These are phyloP conservation scores for Pseudohyphozyma bogoriensis DNA, from an alignment of 768 basidiomycete species.

Conservation along the genomic window DNA sequence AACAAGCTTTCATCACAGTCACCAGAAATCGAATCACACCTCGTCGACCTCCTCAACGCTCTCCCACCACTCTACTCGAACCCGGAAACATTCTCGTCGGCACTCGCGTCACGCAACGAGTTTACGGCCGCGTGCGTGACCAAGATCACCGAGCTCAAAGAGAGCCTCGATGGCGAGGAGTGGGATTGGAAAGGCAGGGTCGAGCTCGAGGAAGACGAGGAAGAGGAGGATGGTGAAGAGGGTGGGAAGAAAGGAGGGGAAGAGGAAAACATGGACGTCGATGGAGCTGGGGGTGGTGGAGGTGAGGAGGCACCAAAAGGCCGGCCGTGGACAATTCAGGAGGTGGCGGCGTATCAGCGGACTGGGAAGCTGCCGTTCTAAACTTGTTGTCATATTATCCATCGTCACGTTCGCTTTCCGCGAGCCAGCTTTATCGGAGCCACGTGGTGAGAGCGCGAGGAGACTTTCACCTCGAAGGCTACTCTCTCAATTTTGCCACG, in stretches of 20 bases:
- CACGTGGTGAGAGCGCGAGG: too few species aligned
- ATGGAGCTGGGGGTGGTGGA: too few species aligned
- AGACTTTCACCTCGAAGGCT: too few species aligned
- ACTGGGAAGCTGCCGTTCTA: slow-evolving; percentile 16
- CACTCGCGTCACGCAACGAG: background rate
- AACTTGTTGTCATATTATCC: too few species aligned
- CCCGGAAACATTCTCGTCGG: background rate
- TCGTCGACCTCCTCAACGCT: background rate
- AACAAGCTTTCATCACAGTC: slow-evolving; percentile 1
- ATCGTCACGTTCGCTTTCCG: too few species aligned
- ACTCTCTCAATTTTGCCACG: too few species aligned
- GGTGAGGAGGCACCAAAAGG: background rate
- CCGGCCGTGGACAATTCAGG: slow-evolving; percentile 15
- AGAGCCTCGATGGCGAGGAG: slow-evolving; percentile 9
- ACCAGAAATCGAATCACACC: slow-evolving; percentile 16
- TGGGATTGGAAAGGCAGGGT: slow-evolving; percentile 28
- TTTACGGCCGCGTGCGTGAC: slow-evolving; percentile 8
- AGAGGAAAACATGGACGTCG: too few species aligned
- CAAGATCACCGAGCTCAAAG: slow-evolving; percentile 2
- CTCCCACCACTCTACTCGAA: slow-evolving; percentile 7
- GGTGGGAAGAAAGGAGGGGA: background rate
- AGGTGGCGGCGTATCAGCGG: slow-evolving; percentile 11
- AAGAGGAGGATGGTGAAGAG: slow-evolving; percentile 4
- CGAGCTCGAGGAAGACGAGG: slow-evolving; percentile 10
- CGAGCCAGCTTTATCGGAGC: too few species aligned